Percentiles rank a stretch among this genome's conserved stretches.
These are phyloP conservation scores for Malus hybrid DNA, from an alignment of 331 rosid species.

Conservation along the genomic window DNA sequence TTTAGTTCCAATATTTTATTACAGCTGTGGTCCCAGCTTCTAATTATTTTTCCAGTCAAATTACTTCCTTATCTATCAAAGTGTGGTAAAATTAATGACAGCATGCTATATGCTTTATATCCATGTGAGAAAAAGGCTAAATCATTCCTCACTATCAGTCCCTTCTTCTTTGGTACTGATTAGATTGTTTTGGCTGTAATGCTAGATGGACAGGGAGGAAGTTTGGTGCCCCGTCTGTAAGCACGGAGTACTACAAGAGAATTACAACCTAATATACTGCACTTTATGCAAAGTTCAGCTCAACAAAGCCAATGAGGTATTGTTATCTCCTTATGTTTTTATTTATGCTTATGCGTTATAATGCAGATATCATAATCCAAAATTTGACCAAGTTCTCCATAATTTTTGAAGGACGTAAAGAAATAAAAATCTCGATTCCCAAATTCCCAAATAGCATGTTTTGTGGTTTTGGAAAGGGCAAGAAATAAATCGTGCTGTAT, in stretches of 20 bases:
- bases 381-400: not conserved
- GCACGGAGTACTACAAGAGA: conserved; percentile 65
- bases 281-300: conserved; percentile 53
- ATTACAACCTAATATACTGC: conserved; percentile 36
- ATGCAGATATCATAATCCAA: not conserved
- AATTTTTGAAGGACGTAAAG: not conserved
- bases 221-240: conserved; percentile 91
- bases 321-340: conserved; percentile 6
- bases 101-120: not conserved
- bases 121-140: not conserved
- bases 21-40: not conserved
- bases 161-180: conserved; percentile 8
- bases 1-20: not conserved
- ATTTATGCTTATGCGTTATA: not conserved
- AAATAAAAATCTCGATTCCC: not conserved
- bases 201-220: conserved; percentile 32
- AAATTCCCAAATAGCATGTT: not conserved
- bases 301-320: conserved; percentile 59
- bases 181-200: conserved; percentile 10
- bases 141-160: not conserved
- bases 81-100: not conserved
- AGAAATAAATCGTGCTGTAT: not conserved
- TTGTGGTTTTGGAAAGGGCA: not conserved
- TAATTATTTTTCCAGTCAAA: not conserved
- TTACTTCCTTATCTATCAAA: not conserved